phyloP scores from a whole-genome alignment of 352 stramenopile species.

The Phytophthora tubulina region DNA sequence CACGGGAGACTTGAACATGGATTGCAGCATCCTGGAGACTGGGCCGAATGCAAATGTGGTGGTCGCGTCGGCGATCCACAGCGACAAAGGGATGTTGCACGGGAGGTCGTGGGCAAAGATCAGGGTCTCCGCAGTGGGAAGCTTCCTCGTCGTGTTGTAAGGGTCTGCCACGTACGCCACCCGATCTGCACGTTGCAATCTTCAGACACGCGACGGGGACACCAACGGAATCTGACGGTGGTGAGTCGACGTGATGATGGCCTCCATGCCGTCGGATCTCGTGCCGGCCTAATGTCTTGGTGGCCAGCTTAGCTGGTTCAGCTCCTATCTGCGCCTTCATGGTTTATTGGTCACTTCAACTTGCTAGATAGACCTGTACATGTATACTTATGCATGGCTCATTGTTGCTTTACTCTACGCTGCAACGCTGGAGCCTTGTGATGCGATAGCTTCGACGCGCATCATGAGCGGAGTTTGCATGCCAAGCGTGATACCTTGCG shows the following conservation, averaged over 20 bases:
- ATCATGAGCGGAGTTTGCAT: constrained; percentile 51
- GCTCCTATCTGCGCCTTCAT: too few species aligned
- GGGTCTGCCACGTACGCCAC: constrained; percentile 19
- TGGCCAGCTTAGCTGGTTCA: not conserved
- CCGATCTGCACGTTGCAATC: constrained; percentile 19
- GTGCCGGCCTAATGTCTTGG: not conserved
- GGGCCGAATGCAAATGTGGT: constrained; percentile 13
- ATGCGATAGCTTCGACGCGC: constrained; percentile 24
- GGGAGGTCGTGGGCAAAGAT: constrained; percentile 7
- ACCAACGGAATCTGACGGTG: constrained; percentile 24
- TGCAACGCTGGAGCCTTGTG: not conserved
- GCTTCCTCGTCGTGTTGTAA: constrained; percentile 34
- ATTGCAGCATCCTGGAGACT: constrained; percentile 29
- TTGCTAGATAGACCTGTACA: constrained; percentile 1
- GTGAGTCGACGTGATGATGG: not conserved
- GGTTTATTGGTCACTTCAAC: constrained; percentile 27
- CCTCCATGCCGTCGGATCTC: not conserved
- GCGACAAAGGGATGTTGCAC: constrained; percentile 7
- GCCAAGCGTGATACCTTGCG: constrained; percentile 55
- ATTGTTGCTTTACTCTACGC: constrained; percentile 16
- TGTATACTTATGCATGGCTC: constrained; percentile 13
- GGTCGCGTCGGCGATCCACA: constrained; percentile 13
- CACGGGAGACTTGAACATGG: constrained; percentile 37
- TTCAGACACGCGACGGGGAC: constrained; percentile 1
- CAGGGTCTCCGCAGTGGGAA: constrained; percentile 23